Base-by-base conservation (phyloP, 108 stramenopile genomes). In the Cyclostephanos invisitatus region DNA sequence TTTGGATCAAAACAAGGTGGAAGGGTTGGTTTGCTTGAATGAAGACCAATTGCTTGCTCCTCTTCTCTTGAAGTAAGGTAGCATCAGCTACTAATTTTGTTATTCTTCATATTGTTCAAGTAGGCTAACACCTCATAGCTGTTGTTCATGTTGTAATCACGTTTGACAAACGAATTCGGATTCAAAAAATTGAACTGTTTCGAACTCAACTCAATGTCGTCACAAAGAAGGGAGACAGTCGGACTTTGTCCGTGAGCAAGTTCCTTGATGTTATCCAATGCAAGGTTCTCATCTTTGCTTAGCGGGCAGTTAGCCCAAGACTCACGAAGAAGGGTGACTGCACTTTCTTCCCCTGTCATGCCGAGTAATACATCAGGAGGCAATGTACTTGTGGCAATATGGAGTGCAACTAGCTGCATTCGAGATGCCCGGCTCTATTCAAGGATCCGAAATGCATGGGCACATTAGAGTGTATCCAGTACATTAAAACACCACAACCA, bases 271-370 rank as follows among this genome's bases (percentile, higher is more conserved):
- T 82, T 73, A 10, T 79, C 44, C 46, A 85, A 27, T 6, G 35
- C 69, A 2, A 37, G 22, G 25, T 25, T 22, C 24, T 85, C 85
- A 15, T 64, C 62, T 22, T 61, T 42, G 18, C 29, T 49, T 8
- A 85, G 73, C 9, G 85, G 85, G 21, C 74, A 54, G 47, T 82
- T 85, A 21, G 56, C 37, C 67, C 73, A 83, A 70, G 69, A 75
- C 36, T 78, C 58, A 11, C 85, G 78, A 2, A 85, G 51, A n/a
- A 82, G 62, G 27, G 56, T 60, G n/a, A 80, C 32, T 17, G 85
- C 81, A 14, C 64, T 50, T 57, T 85, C 85, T 48, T 77, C 77
- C n/a, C 83, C 83, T 53, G 75, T 81, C 71, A 77, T 77, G 2
- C 54, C 44, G 6, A 71, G 40, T 18, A 75, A 61, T 25, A 67